Evolutionary conservation across 805 yeast genomes (phyloP).

Genomic region (Torulaspora indica): DNA sequence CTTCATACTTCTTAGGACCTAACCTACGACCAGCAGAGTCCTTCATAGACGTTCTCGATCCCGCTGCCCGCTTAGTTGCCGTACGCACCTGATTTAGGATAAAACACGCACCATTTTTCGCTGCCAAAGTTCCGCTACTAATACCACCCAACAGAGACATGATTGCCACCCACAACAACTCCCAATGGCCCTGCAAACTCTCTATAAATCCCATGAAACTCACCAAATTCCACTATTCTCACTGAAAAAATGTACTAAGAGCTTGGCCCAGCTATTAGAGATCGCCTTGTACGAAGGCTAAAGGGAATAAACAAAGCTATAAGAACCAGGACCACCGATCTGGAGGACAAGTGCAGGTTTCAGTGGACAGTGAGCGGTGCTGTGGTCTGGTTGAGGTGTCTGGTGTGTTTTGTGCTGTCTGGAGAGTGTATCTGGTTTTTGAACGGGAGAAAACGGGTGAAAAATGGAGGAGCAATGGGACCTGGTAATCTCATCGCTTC

Average conservation of each 20-base stretch:
- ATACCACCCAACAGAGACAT: constrained; percentile 8
- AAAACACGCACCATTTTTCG: constrained; percentile 13
- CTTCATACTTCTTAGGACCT: constrained; percentile 86
- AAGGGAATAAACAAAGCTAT: background rate
- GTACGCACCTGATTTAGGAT: constrained; percentile 54
- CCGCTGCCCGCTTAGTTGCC: constrained; percentile 91
- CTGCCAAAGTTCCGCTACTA: constrained; percentile 6
- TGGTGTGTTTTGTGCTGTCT: background rate
- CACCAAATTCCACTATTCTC: background rate
- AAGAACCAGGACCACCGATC: background rate
- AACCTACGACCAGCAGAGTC: constrained; percentile 93
- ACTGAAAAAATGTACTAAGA: background rate
- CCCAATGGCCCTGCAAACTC: background rate
- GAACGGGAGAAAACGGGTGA: background rate
- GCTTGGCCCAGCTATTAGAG: background rate
- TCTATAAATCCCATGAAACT: background rate
- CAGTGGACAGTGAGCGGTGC: background rate
- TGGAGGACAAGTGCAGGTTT: background rate
- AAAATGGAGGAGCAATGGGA: constrained; percentile 64
- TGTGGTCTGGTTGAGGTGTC: background rate
- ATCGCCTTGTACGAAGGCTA: background rate
- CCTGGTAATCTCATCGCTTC: constrained; percentile 57
- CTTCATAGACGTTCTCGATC: constrained; percentile 88
- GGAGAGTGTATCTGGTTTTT: background rate
- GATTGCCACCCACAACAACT: background rate